These are phyloP conservation scores for Pseudofabraea citricarpa DNA, from an alignment of 2,329 filamentous ascomycete species.

Conservation along the genomic window DNA sequence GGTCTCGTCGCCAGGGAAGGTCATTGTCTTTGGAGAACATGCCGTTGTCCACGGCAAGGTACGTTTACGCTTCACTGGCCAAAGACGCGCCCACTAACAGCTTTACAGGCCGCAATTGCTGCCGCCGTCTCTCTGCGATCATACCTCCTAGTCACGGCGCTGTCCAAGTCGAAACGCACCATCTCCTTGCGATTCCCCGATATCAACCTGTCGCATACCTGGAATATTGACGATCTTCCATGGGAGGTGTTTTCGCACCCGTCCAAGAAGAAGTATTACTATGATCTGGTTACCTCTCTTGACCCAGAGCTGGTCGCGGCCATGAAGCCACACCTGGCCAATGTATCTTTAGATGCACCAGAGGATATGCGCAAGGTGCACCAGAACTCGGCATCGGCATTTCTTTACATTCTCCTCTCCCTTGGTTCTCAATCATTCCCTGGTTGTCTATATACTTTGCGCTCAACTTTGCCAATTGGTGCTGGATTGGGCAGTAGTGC, in stretches of 20 bases:
- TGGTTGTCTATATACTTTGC: slow-evolving; percentile 81
- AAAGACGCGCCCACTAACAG: slow-evolving; percentile 6
- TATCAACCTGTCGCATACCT: slow-evolving; percentile 82
- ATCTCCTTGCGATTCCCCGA: slow-evolving; percentile 88
- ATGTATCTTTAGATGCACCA: slow-evolving; percentile 62
- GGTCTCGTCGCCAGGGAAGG: slow-evolving; percentile 96
- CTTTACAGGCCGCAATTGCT: slow-evolving; percentile 73
- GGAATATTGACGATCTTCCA: slow-evolving; percentile 88
- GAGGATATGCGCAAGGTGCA: slow-evolving; percentile 79
- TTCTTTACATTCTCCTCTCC: slow-evolving; percentile 90
- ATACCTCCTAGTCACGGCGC: slow-evolving; percentile 90
- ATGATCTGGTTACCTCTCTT: slow-evolving; percentile 78
- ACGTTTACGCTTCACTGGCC: slow-evolving; percentile 17
- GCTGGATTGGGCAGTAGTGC: slow-evolving; percentile 90
- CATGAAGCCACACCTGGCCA: slow-evolving; percentile 71
- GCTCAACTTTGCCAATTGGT: slow-evolving; percentile 89
- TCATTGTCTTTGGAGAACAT: slow-evolving; percentile 97
- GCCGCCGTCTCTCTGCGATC: slow-evolving; percentile 93
- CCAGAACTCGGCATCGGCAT: slow-evolving; percentile 73
- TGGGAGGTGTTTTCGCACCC: slow-evolving; percentile 79
- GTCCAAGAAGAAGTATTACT: slow-evolving; percentile 90
- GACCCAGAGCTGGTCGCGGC: slow-evolving; percentile 78
- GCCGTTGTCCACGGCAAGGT: slow-evolving; percentile 97
- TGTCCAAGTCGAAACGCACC: slow-evolving; percentile 86
- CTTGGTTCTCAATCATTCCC: slow-evolving; percentile 75